Base-by-base conservation (phyloP, 208 protist genomes). In the Crithidia acanthocephali region DNA sequence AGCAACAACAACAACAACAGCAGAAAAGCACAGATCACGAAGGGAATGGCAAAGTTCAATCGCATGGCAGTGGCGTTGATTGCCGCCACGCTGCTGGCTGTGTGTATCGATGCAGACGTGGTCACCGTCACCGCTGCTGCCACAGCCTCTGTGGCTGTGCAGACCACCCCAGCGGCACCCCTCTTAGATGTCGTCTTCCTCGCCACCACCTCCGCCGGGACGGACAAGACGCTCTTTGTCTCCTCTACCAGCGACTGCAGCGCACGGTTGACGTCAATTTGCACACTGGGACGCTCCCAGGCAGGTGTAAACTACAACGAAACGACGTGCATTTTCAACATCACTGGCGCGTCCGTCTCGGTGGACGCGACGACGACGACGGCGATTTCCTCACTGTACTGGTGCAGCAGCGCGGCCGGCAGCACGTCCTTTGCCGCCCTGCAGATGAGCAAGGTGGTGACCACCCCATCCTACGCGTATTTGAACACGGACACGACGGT, bases 171-270 rank as follows among this genome's bases (percentile, higher is more conserved):
- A 0, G 35, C 37, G 1, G n/a, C 61, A 20, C 87, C 87, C 20
- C 73, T 92, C 10, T 27, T 90, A 33, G 84, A 85, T 70, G 82
- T 86, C 11, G 80, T 82, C 2, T 90, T 92, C 59, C 63, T 73
- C 35, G 87, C 80, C 2, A 84, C 74, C 18, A 67, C 74, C 2
- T 66, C 63, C 0, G 16, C 81, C 0, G 32, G 50, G 27, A 35
- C 20, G 6, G 80, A 74, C 68, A 37, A 68, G 10, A 81, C 74
- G 23, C 64, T 93, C 16, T 93, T 76, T 71, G 30, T 87, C 2
- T 83, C 87, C 35, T 59, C 61, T 2, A 50, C 40, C 0, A 88
- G 82, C 48, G 61, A 71, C 42, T 66, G 52, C 16, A 52, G 22
- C n/a, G 28, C 60, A 20, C 15, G 61, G 1, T 30, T 87, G 47